Percentiles rank a stretch among this genome's conserved stretches.
Evolutionary conservation across 257 asterid genomes (phyloP).

Genomic region (Ophiorrhiza pumila): DNA sequence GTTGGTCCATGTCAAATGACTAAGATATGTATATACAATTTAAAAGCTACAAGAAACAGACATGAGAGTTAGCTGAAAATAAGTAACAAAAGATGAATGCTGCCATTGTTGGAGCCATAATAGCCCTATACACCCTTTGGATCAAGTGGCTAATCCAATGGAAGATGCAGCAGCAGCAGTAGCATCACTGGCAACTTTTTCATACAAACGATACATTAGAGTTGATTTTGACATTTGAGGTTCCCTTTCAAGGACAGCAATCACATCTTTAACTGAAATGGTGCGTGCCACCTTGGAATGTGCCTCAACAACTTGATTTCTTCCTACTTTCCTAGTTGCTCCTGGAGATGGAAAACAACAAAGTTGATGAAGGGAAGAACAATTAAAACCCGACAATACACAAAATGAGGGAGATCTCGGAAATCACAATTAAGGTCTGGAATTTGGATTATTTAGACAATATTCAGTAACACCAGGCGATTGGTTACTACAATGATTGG

Average conservation of each 20-base stretch:
- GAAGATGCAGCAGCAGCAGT: constrained; percentile 26
- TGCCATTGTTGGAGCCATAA: too few relatives aligned
- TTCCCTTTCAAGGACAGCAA: constrained; percentile 82
- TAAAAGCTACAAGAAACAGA: too few relatives aligned
- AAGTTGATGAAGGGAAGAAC: background rate
- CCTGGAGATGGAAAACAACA: constrained; percentile 32
- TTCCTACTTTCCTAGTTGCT: constrained; percentile 50
- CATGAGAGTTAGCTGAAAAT: too few relatives aligned
- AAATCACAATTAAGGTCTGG: background rate
- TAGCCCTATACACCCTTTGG: too few relatives aligned
- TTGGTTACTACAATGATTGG: background rate
- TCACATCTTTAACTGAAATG: constrained; percentile 76
- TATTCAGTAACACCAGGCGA: background rate
- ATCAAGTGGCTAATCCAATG: background rate
- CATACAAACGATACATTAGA: constrained; percentile 58
- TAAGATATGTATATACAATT: too few relatives aligned
- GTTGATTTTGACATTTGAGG: constrained; percentile 85
- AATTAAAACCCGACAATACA: background rate
- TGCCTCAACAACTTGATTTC: constrained; percentile 49
- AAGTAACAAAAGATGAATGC: too few relatives aligned
- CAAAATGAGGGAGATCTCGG: background rate
- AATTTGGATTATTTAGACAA: background rate
- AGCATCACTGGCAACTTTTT: constrained; percentile 41
- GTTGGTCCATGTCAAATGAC: too few relatives aligned
- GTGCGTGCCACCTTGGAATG: constrained; percentile 49